Percentiles rank a stretch among this genome's conserved stretches.
Evolutionary conservation across 2,329 filamentous ascomycete genomes (phyloP).

Genomic region (Arthroderma sp.): DNA sequence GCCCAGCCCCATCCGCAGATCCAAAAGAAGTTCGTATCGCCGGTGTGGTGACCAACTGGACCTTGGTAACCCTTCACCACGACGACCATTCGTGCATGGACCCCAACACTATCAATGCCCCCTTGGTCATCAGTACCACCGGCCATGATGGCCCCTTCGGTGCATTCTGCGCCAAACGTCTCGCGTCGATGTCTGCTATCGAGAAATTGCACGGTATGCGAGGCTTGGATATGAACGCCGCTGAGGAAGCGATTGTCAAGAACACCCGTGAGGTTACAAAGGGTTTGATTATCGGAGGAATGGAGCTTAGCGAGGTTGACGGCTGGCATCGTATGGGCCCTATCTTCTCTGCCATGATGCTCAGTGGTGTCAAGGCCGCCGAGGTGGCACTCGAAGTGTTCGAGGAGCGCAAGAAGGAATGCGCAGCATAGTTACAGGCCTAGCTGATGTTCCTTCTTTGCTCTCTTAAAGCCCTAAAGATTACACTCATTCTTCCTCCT

Average conservation of each 20-base stretch:
- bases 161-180: conserved; percentile 79
- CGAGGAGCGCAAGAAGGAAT: conserved; percentile 60
- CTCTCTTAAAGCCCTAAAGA: neutral
- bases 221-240: conserved; percentile 79
- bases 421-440: conserved; percentile 34
- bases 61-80: conserved; percentile 73
- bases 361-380: conserved; percentile 79
- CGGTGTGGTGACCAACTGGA: conserved; percentile 94
- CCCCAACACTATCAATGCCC: conserved; percentile 91
- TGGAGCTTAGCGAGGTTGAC: conserved; percentile 85
- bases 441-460: neutral
- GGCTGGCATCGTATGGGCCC: conserved; percentile 85
- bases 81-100: conserved; percentile 94
- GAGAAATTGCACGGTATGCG: conserved; percentile 84
- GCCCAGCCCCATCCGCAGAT: conserved; percentile 40
- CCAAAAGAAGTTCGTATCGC: conserved; percentile 54
- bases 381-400: conserved; percentile 66
- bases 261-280: conserved; percentile 76
- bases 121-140: conserved; percentile 75
- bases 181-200: conserved; percentile 75
- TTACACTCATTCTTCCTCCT: neutral
- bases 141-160: conserved; percentile 87
- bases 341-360: conserved; percentile 79
- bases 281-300: conserved; percentile 82
- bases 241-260: conserved; percentile 90